Evolutionary conservation across 139 green algal species (phyloP).

Genomic region (Zygnema circumcarinatum): DNA sequence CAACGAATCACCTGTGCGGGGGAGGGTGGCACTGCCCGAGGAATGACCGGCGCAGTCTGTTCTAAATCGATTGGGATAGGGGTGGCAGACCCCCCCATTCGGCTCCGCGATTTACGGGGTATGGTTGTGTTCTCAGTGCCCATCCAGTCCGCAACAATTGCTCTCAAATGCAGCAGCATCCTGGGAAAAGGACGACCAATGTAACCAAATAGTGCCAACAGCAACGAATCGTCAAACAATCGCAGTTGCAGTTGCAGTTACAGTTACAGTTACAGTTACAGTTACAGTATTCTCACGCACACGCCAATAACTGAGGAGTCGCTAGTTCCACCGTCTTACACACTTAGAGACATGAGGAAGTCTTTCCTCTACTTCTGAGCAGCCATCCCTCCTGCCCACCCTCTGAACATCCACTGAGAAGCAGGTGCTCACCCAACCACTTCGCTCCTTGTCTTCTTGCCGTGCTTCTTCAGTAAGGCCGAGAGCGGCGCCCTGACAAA

Average conservation of each 20-base stretch:
- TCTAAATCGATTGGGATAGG: neutral
- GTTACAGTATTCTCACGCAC: no score
- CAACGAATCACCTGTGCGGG: slow-evolving; percentile 33
- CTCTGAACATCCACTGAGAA: no score
- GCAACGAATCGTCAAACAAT: no score
- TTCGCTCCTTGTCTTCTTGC: neutral
- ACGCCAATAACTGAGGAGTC: no score
- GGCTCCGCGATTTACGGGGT: neutral
- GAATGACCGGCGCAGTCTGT: neutral
- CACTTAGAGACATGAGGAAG: no score
- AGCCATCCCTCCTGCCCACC: no score
- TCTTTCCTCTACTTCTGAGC: no score
- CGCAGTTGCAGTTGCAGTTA: no score
- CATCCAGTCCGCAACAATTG: slow-evolving; percentile 32
- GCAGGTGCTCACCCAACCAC: neutral
- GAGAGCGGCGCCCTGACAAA: slow-evolving; percentile 16
- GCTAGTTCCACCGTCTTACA: no score
- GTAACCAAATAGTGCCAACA: no score
- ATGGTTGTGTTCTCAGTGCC: neutral
- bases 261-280: no score
- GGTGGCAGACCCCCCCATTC: neutral
- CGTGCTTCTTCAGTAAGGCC: slow-evolving; percentile 17
- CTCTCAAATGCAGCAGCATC: neutral
- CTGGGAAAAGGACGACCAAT: slow-evolving; percentile 16
- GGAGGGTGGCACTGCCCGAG: slow-evolving; percentile 6